Conservation (phyloP, 345 rosid species). For the Physaria fendleri region DNA sequence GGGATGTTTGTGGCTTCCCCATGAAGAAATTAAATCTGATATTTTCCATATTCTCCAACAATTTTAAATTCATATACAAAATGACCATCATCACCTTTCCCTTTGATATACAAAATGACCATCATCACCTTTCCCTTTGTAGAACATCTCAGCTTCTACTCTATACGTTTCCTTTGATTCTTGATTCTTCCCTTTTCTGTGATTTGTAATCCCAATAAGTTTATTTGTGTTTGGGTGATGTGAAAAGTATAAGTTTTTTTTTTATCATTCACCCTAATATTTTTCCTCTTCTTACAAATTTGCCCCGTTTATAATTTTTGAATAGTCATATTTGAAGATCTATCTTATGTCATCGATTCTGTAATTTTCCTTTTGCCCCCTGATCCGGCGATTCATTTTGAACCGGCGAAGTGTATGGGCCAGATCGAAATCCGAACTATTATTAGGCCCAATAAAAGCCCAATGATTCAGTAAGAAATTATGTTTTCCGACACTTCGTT, state of each 20-base stretch:
- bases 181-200: conserved; percentile 18
- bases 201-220: conserved; percentile 14
- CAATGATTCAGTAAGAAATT: no score
- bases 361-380: no score
- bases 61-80: background rate
- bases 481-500: no score
- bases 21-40: conserved; percentile 28
- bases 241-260: conserved; percentile 22
- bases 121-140: no score
- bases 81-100: conserved; percentile 25
- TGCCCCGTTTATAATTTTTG: background rate
- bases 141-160: conserved; percentile 22
- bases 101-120: no score
- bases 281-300: background rate
- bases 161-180: conserved; percentile 22
- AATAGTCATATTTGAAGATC: no score
- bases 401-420: no score
- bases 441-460: no score
- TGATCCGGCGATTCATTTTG: no score
- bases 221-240: conserved; percentile 27
- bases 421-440: no score
- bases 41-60: conserved; percentile 24
- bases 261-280: background rate
- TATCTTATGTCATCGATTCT: no score
- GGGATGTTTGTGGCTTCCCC: conserved; percentile 33